phyloP scores from a whole-genome alignment of 202 grass and related monocot species.

The Saccharum hybrid region DNA sequence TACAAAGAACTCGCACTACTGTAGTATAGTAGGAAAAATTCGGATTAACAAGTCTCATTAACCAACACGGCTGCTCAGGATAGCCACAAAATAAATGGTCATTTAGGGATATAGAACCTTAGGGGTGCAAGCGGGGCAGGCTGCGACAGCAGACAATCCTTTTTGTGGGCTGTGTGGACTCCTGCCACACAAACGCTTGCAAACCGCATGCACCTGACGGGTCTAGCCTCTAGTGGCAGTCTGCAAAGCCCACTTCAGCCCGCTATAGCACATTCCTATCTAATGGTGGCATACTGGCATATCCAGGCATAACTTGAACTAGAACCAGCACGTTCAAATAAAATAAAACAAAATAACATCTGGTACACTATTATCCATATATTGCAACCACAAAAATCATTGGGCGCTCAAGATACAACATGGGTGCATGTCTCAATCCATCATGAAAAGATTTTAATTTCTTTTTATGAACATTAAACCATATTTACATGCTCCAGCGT shows the following conservation, averaged over 20 bases:
- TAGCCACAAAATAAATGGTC: constrained; percentile 7
- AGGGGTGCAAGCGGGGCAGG: not conserved
- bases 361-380: no score
- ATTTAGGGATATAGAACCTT: not conserved
- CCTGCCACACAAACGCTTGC: no score
- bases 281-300: no score
- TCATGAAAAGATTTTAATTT: not conserved
- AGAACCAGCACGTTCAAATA: no score
- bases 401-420: no score
- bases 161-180: not conserved
- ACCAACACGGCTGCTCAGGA: not conserved
- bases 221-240: not conserved
- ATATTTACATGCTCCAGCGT: no score
- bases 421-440: not conserved
- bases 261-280: no score
- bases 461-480: not conserved
- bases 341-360: no score
- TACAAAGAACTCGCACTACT: not conserved
- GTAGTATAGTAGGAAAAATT: not conserved
- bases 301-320: no score
- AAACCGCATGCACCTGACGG: no score
- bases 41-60: not conserved
- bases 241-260: no score
- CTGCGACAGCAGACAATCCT: not conserved
- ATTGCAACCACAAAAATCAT: no score